Evolutionary conservation across 257 asterid genomes (phyloP).

Genomic region (Ophiorrhiza pumila): DNA sequence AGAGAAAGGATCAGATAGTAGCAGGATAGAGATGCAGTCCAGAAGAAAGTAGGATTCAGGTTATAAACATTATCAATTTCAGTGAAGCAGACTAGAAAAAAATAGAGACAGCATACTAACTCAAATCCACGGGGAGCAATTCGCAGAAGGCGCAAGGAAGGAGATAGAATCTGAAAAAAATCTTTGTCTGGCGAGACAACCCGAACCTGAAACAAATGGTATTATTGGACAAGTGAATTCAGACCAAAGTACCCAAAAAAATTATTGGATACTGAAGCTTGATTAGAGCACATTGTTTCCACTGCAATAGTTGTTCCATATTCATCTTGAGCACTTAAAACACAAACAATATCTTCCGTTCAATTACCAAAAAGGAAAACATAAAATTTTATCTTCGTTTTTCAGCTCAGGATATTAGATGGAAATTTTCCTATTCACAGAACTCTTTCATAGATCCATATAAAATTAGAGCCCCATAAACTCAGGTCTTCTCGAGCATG

Average conservation of each 20-base stretch:
- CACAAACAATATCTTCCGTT: not conserved
- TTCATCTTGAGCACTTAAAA: not conserved
- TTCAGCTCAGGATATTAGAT: not conserved
- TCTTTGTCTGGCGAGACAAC: conserved; percentile 99
- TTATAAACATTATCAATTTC: not conserved
- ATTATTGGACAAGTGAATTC: conserved; percentile 16
- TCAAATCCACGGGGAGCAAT: conserved; percentile 96
- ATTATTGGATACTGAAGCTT: not conserved
- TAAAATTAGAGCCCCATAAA: too few species aligned
- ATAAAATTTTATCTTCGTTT: too few species aligned
- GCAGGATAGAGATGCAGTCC: not conserved
- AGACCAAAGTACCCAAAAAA: not conserved
- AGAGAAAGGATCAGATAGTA: not conserved
- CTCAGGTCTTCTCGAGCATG: not conserved
- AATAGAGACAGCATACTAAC: conserved; percentile 43
- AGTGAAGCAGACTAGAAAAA: not conserved
- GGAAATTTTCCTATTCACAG: not conserved
- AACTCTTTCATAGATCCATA: not conserved
- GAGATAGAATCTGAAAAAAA: conserved; percentile 91
- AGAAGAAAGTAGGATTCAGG: not conserved
- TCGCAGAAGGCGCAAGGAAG: conserved; percentile 92
- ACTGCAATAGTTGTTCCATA: not conserved
- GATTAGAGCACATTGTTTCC: not conserved
- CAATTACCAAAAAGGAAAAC: not conserved
- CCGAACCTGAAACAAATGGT: conserved; percentile 64